Conservation (phyloP, 1,284 basidiomycete species). For the Singerocomus inundabilis region DNA sequence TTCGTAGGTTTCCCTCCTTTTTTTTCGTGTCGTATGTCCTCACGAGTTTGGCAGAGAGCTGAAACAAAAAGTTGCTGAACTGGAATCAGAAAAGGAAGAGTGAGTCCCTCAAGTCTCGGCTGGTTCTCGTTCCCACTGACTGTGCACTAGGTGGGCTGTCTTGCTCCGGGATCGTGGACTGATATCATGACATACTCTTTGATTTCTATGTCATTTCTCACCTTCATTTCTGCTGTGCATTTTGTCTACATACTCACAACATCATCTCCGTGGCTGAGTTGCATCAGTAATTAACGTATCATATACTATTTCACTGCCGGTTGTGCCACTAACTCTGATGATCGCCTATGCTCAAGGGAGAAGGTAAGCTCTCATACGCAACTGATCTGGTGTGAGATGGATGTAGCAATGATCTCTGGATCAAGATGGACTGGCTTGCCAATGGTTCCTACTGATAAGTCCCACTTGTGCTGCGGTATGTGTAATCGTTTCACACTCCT, state of each 20-base stretch:
- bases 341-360: conserved; percentile 22
- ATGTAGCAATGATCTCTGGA: not conserved
- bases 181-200: conserved; percentile 28
- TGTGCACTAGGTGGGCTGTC: conserved; percentile 54
- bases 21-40: not conserved
- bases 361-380: conserved; percentile 24
- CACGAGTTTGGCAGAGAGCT: conserved; percentile 50
- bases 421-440: conserved; percentile 2
- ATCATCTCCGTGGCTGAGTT: conserved; percentile 20
- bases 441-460: conserved; percentile 24
- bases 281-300: conserved; percentile 37
- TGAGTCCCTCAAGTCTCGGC: conserved; percentile 41
- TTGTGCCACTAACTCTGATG: conserved; percentile 25
- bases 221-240: conserved; percentile 20
- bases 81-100: conserved; percentile 77
- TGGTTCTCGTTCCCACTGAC: conserved; percentile 12
- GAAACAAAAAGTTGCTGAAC: conserved; percentile 67
- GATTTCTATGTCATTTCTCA: conserved; percentile 24
- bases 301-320: conserved; percentile 43
- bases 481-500: conserved; percentile 39
- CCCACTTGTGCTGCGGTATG: conserved; percentile 48
- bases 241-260: conserved; percentile 29
- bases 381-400: not conserved
- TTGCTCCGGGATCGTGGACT: conserved; percentile 58
- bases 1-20: conserved; percentile 48